Evolutionary conservation across 768 basidiomycete species (phyloP), one percentile per base, ranked within the genome.

Genomic region (Tricholoma hemisulphureum): DNA sequence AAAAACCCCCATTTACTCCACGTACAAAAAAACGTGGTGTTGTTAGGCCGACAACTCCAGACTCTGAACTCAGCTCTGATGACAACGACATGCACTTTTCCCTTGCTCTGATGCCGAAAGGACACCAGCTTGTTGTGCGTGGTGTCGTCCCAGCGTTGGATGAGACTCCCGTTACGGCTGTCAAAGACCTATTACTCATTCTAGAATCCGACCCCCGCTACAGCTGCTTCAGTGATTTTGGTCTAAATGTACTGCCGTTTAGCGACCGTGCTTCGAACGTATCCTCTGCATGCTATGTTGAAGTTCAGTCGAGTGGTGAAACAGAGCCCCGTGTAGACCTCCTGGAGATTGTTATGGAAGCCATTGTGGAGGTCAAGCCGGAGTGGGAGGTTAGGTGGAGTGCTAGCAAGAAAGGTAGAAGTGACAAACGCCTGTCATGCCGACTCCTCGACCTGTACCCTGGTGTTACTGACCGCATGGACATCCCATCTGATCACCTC

Each of bases 391-490:
- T n/a, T n/a, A n/a, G n/a, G 16, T 55, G 48, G 54, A 55, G 58
- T 32, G 26, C 57, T 4, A 9, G 51, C 26, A 51, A 37, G 26
- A 43, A 37, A 23, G 35, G 35, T n/a, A 29, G 41, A 32, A 35
- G 34, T 18, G 51, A 53, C 21, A 58, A 58, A 26, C 9, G 57
- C 6, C 24, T 58, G 41, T 58, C 57, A 4, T 52, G 51, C 18
- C 16, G 41, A 11, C 20, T 58, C 26, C 51, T 58, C n/a, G 21
- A 53, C 32, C 21, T 58, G 6, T 53, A 58, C 31, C 43, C 52
- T 3, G 46, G 20, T 13, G 32, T 14, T 7, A 35, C 29, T 23
- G 26, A 50, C 21, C n/a, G 43, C 10, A 11, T 14, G 6, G 23
- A 14, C 7, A 50, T 58, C 23, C 52, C 52, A 9, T 13, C 46